These are phyloP conservation scores for Ceratopteris richardii DNA, from an alignment of 75 land plant species.

Conservation along the genomic window DNA sequence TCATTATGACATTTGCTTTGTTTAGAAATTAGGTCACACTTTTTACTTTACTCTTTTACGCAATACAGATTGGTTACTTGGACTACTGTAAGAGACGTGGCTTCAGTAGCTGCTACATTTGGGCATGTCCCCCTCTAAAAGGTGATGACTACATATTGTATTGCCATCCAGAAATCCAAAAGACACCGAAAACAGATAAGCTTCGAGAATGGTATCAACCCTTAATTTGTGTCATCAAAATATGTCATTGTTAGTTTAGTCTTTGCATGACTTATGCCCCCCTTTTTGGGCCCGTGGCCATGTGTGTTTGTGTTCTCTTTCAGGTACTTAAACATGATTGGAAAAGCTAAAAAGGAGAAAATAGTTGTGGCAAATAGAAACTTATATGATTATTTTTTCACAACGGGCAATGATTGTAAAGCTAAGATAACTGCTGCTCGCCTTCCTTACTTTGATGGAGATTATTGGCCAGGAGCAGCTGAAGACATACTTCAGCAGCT, in stretches of 20 bases:
- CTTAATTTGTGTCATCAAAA: not conserved
- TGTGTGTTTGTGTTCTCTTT: no score
- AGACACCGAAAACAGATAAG: conserved; percentile 95
- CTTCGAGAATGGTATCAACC: conserved; percentile 68
- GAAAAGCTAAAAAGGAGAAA: conserved; percentile 67
- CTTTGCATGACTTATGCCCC: not conserved
- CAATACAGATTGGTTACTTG: conserved; percentile 75
- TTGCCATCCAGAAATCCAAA: conserved; percentile 98
- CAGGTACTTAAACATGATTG: conserved; percentile 85
- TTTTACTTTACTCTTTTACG: no score
- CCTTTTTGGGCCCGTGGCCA: no score
- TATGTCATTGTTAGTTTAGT: not conserved
- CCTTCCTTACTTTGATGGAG: conserved; percentile 44
- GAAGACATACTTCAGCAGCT: conserved; percentile 88
- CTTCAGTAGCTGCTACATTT: conserved; percentile 93
- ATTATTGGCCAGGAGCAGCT: conserved; percentile 64
- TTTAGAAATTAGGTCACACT: no score
- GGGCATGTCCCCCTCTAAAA: conserved; percentile 97
- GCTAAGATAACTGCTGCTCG: conserved; percentile 25
- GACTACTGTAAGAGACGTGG: conserved; percentile 94
- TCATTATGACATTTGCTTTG: no score
- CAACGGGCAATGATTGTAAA: conserved; percentile 27
- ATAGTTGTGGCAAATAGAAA: conserved; percentile 86
- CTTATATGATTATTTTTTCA: conserved; percentile 83
- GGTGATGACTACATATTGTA: conserved; percentile 98